Evolutionary conservation across 805 yeast species (phyloP).

Genomic region (Candida pseudofarinosa): DNA sequence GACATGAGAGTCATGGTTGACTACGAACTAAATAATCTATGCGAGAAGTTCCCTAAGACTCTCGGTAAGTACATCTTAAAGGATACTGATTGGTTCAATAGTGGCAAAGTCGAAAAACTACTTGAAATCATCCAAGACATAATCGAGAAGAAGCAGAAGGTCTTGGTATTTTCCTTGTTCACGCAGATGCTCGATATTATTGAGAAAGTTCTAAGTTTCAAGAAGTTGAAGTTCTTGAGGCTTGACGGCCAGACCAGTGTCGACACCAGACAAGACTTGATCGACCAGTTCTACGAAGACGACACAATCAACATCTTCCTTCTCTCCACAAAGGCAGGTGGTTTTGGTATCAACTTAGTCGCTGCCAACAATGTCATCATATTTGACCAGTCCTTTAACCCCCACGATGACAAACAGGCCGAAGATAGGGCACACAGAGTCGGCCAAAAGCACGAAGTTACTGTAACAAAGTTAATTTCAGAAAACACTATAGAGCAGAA

Average conservation of each 20-base stretch:
- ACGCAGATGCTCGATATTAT: conserved; percentile 89
- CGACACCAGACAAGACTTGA: conserved; percentile 86
- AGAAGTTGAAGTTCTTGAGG: conserved; percentile 69
- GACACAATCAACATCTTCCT: conserved; percentile 78
- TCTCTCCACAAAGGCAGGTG: conserved; percentile 95
- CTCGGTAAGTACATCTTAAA: conserved; percentile 50
- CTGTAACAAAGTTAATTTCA: conserved; percentile 70
- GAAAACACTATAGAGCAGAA: conserved; percentile 83
- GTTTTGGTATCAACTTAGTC: conserved; percentile 94
- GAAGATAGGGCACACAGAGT: conserved; percentile 98
- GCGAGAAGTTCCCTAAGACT: conserved; percentile 68
- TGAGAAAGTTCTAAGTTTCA: conserved; percentile 64
- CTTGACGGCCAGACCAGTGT: conserved; percentile 94
- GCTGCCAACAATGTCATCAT: conserved; percentile 92
- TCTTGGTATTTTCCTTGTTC: conserved; percentile 83
- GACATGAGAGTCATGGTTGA: conserved; percentile 96
- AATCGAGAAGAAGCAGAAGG: conserved; percentile 55
- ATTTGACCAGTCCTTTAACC: conserved; percentile 92
- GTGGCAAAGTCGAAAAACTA: conserved; percentile 72
- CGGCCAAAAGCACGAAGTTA: conserved; percentile 84
- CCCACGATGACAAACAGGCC: conserved; percentile 98
- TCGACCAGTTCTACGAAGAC: conserved; percentile 85
- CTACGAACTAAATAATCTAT: conserved; percentile 74
- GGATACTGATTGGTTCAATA: conserved; percentile 52
- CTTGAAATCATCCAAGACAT: conserved; percentile 54